Evolutionary conservation across 2,329 filamentous ascomycete species (phyloP).

Genomic region (Chaetothyriales sp.): DNA sequence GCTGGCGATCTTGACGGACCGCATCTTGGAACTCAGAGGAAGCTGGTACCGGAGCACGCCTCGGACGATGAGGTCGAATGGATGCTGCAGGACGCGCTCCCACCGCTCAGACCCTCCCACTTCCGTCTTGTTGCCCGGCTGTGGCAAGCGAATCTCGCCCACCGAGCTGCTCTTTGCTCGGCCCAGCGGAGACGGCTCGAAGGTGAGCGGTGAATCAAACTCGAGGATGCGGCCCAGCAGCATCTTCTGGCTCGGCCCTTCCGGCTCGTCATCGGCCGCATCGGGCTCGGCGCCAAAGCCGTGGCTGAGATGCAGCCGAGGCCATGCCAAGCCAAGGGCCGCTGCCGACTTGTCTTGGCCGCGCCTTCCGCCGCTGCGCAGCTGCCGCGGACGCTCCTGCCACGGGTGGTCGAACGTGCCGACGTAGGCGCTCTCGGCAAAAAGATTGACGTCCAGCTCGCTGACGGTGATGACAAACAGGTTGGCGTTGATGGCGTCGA

Average conservation of each 20-base stretch:
- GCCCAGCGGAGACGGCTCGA: constrained; percentile 80
- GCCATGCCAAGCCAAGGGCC: constrained; percentile 8
- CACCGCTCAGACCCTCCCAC: constrained; percentile 69
- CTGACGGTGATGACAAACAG: constrained; percentile 76
- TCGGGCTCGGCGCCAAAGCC: constrained; percentile 46
- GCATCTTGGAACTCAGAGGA: constrained; percentile 42
- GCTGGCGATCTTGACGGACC: constrained; percentile 36
- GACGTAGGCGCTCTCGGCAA: constrained; percentile 84
- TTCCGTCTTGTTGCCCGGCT: constrained; percentile 79
- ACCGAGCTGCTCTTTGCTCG: constrained; percentile 57
- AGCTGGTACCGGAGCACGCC: constrained; percentile 75
- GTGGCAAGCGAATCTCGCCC: constrained; percentile 67
- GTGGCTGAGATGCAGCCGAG: constrained; percentile 16
- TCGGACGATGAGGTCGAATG: constrained; percentile 84
- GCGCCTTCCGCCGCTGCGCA: constrained; percentile 14
- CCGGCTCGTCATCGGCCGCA: constrained; percentile 50
- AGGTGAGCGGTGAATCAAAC: constrained; percentile 77
- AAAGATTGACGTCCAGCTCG: constrained; percentile 79
- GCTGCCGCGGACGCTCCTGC: constrained; percentile 20
- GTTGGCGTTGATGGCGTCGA: constrained; percentile 84
- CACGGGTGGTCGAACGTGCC: constrained; percentile 33
- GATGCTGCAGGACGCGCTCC: constrained; percentile 79
- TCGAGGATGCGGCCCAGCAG: constrained; percentile 75
- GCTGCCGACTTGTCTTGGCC: constrained; percentile 7
- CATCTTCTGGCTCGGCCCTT: constrained; percentile 61